Base-by-base conservation (phyloP, 1,284 basidiomycete species). In the Marasmius sp. region DNA sequence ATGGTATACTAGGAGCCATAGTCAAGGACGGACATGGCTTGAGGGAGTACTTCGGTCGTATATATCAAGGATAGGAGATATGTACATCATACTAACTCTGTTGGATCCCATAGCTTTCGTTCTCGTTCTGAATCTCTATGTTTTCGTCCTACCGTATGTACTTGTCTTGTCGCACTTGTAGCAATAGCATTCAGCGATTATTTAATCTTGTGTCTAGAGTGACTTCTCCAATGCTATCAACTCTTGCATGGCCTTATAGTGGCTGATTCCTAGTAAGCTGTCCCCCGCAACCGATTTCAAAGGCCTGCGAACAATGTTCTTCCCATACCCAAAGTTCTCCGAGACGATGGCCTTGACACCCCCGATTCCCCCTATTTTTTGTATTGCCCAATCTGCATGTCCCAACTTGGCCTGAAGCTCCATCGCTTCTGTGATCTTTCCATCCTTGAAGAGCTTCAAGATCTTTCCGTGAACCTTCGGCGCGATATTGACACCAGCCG, bases 401-500 rank as follows among this genome's bases (percentile, higher is more conserved):
- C 87, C 85, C 12, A 94, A 78, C 65, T 88, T 74, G 6, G 82
- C 85, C 72, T 94, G 93, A 0, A 94, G 74, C 59, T 81, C 75
- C 77, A 86, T 82, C 0, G 92, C 93, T 67, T 92, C 88, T 18
- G 81, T 76, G 51, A 86, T 67, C 58, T 85, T 83, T 11, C 87
- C 86, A 12, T 82, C 80, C 58, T 84, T 77, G 70, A 84, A 86
- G 14, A 88, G 71, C 54, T 81, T 74, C 71, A 86, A 89, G 38
- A 94, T 71, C 66, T 79, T 79, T 33, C 76, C 77, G 70, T 94
- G 92, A 16, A 88, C 77, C 69, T 92, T 93, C 9, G 92, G 93
- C 56, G 88, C 78, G 63, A 94, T 76, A 75, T 94, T 94, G 12
- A 90, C 90, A 8, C 90, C 83, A 1, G 91, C 89, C 38, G 85